phyloP scores from a whole-genome alignment of 352 stramenopile species.

The Saprolegnia diclina region DNA sequence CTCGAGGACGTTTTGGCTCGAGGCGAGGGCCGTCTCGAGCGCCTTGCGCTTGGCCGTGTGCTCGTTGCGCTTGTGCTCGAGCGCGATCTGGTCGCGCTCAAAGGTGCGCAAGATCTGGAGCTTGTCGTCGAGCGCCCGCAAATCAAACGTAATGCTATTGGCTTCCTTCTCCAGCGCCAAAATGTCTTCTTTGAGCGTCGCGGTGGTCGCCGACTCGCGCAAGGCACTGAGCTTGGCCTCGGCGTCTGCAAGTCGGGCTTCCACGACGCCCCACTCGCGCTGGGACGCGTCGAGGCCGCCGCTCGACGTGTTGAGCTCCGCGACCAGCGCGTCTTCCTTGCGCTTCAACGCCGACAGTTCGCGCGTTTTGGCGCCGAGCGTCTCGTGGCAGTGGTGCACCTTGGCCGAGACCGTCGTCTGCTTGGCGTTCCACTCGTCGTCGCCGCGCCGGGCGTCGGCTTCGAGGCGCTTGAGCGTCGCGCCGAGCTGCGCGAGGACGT shows the following conservation, averaged over 20 bases:
- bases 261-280: slow-evolving; percentile 46
- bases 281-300: slow-evolving; percentile 37
- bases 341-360: slow-evolving; percentile 1
- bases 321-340: slow-evolving; percentile 40
- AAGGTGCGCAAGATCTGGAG: slow-evolving; percentile 49
- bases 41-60: background rate
- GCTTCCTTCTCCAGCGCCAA: slow-evolving; percentile 41
- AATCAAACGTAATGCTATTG: slow-evolving; percentile 38
- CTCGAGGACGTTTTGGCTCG: background rate
- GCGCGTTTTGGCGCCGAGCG: background rate
- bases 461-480: background rate
- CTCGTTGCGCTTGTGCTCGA: slow-evolving; percentile 43
- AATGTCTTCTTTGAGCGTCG: slow-evolving; percentile 43
- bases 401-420: background rate
- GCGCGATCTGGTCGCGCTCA: slow-evolving; percentile 40
- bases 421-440: background rate
- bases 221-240: slow-evolving; percentile 41
- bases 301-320: slow-evolving; percentile 42
- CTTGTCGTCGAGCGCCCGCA: slow-evolving; percentile 43
- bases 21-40: background rate
- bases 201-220: slow-evolving; percentile 39
- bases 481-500: background rate
- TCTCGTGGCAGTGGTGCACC: background rate
- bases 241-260: slow-evolving; percentile 39
- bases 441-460: background rate